Evolutionary conservation across 2,329 filamentous ascomycete species (phyloP), one percentile per base, ranked within the genome.

Genomic region (Seiridium unicorne): DNA sequence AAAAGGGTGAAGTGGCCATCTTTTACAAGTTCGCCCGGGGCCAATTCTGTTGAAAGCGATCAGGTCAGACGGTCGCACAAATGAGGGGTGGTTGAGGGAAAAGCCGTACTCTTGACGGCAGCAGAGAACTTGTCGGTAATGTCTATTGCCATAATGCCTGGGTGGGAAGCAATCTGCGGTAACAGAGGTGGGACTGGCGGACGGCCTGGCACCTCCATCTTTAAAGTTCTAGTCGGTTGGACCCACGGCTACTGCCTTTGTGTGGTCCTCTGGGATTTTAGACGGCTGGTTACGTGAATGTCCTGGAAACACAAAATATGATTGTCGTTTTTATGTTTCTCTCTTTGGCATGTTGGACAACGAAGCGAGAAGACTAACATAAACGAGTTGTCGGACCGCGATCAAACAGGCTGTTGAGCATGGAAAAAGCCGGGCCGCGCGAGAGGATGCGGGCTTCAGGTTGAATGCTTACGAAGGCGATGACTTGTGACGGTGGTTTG

Each of bases 1-100:
- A 97, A 97, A 4, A 99, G 83, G 1, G 93, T 96, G 70, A 99
- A 98, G 72, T 87, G 87, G 49, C 90, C 91, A 92, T 98, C 93
- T 77, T 97, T 97, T 64, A 98, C 84, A 3, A 99, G 84, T 67
- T 96, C 88, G 38, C 95, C 95, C 6, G 90, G 87, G 51, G 84
- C 77, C 60, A 98, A 79, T 63, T 86, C 93, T 96, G 63, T 48
- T 51, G 26, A 36, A 53, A 18, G 26, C 32, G 31, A 63, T 76
- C 57, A 77, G 70, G 7, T 46, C 7, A n/a, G 11, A 32, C 7
- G 47, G 38, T 34, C 5, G 11, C 36, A 44, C 80, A 56, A 26
- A 26, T 26, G 18, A 26, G 18, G 18, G 18, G 18, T 26, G 18
- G 18, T 26, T 26, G 18, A 26, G 18, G 18, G 18, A 26, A 26